Conservation (phyloP, 106 monocot genomes). For the Gastrodia elata region DNA sequence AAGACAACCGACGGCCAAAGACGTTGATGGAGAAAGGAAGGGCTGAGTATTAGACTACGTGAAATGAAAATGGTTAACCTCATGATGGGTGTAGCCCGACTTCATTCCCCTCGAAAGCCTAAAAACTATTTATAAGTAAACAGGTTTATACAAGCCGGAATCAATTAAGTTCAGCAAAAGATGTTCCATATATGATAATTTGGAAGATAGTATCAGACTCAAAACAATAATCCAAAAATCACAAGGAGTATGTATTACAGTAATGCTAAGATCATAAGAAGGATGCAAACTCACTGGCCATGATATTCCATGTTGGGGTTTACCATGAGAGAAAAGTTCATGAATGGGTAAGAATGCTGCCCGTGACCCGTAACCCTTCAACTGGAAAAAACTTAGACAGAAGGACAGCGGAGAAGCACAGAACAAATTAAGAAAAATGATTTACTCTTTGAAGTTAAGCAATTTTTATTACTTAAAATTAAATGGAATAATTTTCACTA, state of each 20-base stretch:
- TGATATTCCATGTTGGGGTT: no score
- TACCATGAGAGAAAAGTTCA: no score
- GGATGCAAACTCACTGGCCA: no score
- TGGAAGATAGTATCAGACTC: not conserved
- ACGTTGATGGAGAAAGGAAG: not conserved
- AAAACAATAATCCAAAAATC: not conserved
- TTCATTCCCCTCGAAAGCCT: not conserved
- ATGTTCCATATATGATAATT: not conserved
- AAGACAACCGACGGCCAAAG: constrained; percentile 11
- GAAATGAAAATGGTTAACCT: constrained; percentile 2
- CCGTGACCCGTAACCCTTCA: no score
- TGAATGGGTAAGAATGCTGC: no score
- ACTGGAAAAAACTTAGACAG: no score
- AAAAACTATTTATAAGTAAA: not conserved
- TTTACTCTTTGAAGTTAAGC: no score
- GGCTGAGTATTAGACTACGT: not conserved
- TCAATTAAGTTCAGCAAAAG: not conserved
- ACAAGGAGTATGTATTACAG: not conserved
- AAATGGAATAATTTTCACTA: no score
- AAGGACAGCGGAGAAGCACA: no score
- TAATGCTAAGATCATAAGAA: no score
- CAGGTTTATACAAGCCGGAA: not conserved
- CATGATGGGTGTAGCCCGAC: constrained; percentile 9
- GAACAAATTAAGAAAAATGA: no score
- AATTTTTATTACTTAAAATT: no score